Conservation (phyloP, 2,329 filamentous ascomycete genomes). For the Sporothrix luriei region DNA sequence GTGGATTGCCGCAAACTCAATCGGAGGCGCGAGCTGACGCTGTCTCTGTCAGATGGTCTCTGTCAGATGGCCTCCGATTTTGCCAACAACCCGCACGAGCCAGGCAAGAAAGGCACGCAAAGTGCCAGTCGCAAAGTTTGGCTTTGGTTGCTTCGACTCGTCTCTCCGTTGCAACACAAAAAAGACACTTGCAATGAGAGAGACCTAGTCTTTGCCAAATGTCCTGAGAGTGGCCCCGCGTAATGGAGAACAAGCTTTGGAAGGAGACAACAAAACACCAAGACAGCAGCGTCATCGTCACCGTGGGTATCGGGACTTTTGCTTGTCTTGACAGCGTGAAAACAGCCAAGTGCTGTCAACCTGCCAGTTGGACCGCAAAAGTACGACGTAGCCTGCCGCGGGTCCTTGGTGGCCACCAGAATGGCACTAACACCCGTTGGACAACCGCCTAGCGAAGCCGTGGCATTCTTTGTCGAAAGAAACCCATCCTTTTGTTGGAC, state of each 20-base stretch:
- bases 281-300: neutral
- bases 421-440: constrained; percentile 27
- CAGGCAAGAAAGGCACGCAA: constrained; percentile 11
- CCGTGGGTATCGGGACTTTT: neutral
- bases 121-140: constrained; percentile 11
- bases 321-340: neutral
- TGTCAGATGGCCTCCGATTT: neutral
- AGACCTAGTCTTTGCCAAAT: neutral
- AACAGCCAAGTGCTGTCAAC: neutral
- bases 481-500: neutral
- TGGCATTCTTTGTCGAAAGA: constrained; percentile 7
- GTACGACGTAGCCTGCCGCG: constrained; percentile 12
- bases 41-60: neutral
- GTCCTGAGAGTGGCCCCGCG: neutral
- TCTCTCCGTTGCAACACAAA: constrained; percentile 31
- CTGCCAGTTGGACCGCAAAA: constrained; percentile 18
- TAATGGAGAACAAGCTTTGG: neutral
- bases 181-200: constrained; percentile 11
- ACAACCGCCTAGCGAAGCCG: constrained; percentile 27
- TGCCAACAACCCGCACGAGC: neutral
- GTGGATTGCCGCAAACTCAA: neutral
- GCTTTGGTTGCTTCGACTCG: neutral
- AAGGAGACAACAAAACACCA: neutral
- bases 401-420: neutral
- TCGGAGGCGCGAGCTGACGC: neutral